Evolutionary conservation across 2,329 filamentous ascomycete genomes (phyloP), one percentile per base, ranked within the genome.

Genomic region (Zopfia rhizophila): DNA sequence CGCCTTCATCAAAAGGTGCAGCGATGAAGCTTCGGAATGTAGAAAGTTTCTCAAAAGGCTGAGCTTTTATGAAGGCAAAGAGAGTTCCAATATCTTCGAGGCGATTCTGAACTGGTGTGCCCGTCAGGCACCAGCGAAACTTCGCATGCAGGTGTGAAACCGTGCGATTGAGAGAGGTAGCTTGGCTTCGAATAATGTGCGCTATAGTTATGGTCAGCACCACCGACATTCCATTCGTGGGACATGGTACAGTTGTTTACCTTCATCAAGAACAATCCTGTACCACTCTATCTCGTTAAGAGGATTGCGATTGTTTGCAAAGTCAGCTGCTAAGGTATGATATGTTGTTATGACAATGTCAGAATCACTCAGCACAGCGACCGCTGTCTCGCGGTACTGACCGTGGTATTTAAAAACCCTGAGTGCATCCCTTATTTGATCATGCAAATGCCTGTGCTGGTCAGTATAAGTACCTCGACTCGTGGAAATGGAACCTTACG

Each of bases 51-150:
- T 75, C 61, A 45, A 81, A 77, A 1, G 72, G 75, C 14, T 65
- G 62, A 1, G 75, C 69, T 30, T 69, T 62, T 16, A 83, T 57
- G 49, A 83, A 83, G 1, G 73, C 68, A 29, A 82, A 72, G 0
- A 84, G 65, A 0, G 79, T 72, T 0, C 77, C 80, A 3, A 83
- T 71, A 36, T 84, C 81, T 5, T 77, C 75, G 0, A 83, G 66
- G 2, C 65, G 67, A 51, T 83, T 83, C 45, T 83, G 81, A 17
- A 83, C 77, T 0, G 80, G 81, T 0, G 66, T 69, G 2, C 65
- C 61, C 2, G 64, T 69, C 3, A 66, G 38, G 46, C 63, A 68
- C 65, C 81, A 84, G 7, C 81, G 70, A 0, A 72, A 75, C 2
- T 68, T 65, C 0, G 80, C 75, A 1, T 57, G 43, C 0, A 84